A percentile compares a stretch with the other conserved stretches of the same genome.
phyloP scores from a whole-genome alignment of 2,329 filamentous ascomycete species.

The Neonectria coccinea region DNA sequence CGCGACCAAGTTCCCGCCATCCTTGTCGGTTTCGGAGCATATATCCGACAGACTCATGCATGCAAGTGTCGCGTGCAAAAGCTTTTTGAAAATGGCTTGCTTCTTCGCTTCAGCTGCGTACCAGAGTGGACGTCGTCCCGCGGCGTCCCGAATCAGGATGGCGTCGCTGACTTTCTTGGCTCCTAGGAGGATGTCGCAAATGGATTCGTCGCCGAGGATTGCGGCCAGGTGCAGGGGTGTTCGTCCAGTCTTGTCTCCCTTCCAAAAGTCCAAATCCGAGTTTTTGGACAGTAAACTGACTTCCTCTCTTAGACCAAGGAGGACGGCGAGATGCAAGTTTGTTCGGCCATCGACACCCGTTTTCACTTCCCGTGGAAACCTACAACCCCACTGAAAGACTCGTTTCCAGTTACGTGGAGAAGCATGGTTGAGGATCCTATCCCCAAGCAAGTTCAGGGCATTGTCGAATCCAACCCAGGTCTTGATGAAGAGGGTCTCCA shows the following conservation, averaged over 20 bases:
- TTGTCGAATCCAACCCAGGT: not conserved
- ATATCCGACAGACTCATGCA: not conserved
- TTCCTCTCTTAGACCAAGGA: not conserved
- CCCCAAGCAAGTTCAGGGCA: not conserved
- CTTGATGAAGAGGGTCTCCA: slow-evolving; percentile 2
- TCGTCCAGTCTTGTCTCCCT: not conserved
- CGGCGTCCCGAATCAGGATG: not conserved
- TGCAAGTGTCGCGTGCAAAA: not conserved
- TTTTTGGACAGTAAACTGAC: not conserved
- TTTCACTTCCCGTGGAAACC: not conserved
- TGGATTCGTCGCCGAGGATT: not conserved
- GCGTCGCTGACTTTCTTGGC: not conserved
- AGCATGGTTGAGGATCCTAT: not conserved
- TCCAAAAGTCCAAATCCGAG: not conserved
- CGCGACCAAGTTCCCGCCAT: not conserved
- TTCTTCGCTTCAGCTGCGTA: not conserved
- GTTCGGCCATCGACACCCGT: slow-evolving; percentile 1
- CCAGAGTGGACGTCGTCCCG: not conserved
- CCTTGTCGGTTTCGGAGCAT: not conserved
- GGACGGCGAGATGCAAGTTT: not conserved
- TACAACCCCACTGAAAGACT: not conserved
- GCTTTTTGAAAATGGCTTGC: not conserved
- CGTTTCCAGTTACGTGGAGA: slow-evolving; percentile 1
- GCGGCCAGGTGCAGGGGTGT: slow-evolving; percentile 3
- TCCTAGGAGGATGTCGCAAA: not conserved